Evolutionary conservation across 768 basidiomycete species (phyloP).

Genomic region (Daedaleopsis sinensis): DNA sequence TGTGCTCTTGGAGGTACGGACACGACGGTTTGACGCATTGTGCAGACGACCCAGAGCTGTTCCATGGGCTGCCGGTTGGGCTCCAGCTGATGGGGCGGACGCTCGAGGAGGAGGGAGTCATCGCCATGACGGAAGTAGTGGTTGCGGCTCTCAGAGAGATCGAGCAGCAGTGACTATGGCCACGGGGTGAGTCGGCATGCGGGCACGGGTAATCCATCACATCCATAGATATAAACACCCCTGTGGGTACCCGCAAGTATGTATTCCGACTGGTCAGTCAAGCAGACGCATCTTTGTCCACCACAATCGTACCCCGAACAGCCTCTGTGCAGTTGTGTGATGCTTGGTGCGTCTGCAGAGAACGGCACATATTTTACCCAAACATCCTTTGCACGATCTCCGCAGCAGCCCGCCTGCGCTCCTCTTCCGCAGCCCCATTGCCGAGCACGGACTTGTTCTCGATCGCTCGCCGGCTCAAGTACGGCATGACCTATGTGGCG

Average conservation of each 20-base stretch:
- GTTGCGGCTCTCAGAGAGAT: slow-evolving; percentile 38
- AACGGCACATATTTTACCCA: slow-evolving; percentile 15
- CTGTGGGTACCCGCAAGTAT: too few species aligned
- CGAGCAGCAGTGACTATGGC: background rate
- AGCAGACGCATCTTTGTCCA: too few species aligned
- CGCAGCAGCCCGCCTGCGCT: slow-evolving; percentile 55
- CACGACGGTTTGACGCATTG: background rate
- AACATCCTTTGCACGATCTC: slow-evolving; percentile 53
- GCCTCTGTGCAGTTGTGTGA: too few species aligned
- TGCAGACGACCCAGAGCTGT: slow-evolving; percentile 48
- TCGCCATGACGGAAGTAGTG: slow-evolving; percentile 50
- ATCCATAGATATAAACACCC: too few species aligned
- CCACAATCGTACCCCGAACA: too few species aligned
- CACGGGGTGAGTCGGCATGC: too few species aligned
- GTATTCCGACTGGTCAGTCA: too few species aligned
- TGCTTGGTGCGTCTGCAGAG: too few species aligned
- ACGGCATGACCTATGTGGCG: slow-evolving; percentile 77
- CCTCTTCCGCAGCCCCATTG: slow-evolving; percentile 64
- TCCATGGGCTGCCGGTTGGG: slow-evolving; percentile 47
- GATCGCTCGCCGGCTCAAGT: slow-evolving; percentile 83
- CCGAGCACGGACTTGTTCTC: slow-evolving; percentile 93
- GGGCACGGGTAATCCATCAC: too few species aligned
- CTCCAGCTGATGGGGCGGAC: slow-evolving; percentile 52
- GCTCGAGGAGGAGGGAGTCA: slow-evolving; percentile 55
- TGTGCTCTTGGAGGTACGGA: background rate